phyloP scores from a whole-genome alignment of 2,329 filamentous ascomycete species.

The Colletotrichum magnum region DNA sequence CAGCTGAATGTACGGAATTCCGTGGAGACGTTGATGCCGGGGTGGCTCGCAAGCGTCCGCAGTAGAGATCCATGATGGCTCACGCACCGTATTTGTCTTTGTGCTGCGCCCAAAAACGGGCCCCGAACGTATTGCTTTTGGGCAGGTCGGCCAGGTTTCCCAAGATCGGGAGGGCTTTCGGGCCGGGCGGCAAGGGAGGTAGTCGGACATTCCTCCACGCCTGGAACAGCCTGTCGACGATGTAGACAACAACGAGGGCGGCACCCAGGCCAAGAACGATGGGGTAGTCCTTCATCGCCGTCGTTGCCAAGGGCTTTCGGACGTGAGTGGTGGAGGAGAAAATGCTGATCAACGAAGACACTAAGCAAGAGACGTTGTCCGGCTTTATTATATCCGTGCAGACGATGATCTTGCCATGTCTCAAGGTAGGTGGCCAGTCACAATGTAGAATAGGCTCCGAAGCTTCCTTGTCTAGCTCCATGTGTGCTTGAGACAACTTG shows the following conservation, averaged over 20 bases:
- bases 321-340: neutral
- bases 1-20: too few species aligned
- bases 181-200: constrained; percentile 44
- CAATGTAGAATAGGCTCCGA: too few species aligned
- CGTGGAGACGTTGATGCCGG: too few species aligned
- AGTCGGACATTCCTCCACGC: constrained; percentile 3
- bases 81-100: constrained; percentile 49
- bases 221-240: neutral
- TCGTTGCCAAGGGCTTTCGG: neutral
- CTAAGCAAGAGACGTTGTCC: too few species aligned
- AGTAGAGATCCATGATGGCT: too few species aligned
- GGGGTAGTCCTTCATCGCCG: neutral
- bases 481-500: too few species aligned
- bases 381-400: too few species aligned
- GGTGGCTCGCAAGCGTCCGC: too few species aligned
- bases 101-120: constrained; percentile 51
- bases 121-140: constrained; percentile 46
- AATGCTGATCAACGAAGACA: too few species aligned
- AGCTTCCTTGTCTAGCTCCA: too few species aligned
- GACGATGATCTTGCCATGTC: too few species aligned
- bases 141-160: constrained; percentile 63
- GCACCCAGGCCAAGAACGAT: constrained; percentile 4
- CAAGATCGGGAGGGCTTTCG: constrained; percentile 54
- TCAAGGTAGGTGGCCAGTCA: too few species aligned
- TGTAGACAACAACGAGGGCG: neutral